Base-by-base conservation (phyloP, 257 asterid genomes). In the Gentiana dahurica region DNA sequence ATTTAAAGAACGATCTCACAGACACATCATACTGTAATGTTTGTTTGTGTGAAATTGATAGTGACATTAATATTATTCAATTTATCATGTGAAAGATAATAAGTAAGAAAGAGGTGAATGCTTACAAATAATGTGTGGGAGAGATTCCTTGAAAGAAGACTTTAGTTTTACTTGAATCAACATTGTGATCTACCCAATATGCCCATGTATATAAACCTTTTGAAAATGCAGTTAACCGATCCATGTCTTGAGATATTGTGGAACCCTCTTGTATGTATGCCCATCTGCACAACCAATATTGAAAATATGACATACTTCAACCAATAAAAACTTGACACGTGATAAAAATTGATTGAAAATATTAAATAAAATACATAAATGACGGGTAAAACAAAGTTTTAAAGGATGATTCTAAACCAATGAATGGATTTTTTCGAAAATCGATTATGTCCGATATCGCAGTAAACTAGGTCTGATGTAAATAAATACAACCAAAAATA, bases 91-190 rank as follows among this genome's bases (percentile, higher is more conserved):
- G 5, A 6, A n/a, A 12, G 33, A 15, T 6, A 4, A 35, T 24
- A 24, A 5, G 15, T 51, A 12, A 12, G 15, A 1, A 51, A 51
- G 4, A 51, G 6, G 15, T 51, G 54, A 51, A 24, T 35, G 15
- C 60, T 54, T 47, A 69, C 75, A 41, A 48, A 6, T 12, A 51
- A 38, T 71, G 77, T 49, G 66, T 72, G 12, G 73, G 73, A n/a
- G 72, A 72, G 12, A 67, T 73, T 4, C 72, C 72, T 53, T 71
- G 77, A 55, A 71, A 62, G 57, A 71, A 62, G n/a, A 72, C 33
- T 58, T 51, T 58, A 9, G 64, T 56, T 44, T 53, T 53, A 33
- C 12, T 53, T 33, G 56, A 8, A 53, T 53, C 56, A 53, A 53
- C 39, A 33, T 53, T 34, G 8, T n/a, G 11, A 15, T 53, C 39